These are phyloP conservation scores for Globisporangium ultimum DNA, from an alignment of 352 stramenopile species.

Conservation along the genomic window DNA sequence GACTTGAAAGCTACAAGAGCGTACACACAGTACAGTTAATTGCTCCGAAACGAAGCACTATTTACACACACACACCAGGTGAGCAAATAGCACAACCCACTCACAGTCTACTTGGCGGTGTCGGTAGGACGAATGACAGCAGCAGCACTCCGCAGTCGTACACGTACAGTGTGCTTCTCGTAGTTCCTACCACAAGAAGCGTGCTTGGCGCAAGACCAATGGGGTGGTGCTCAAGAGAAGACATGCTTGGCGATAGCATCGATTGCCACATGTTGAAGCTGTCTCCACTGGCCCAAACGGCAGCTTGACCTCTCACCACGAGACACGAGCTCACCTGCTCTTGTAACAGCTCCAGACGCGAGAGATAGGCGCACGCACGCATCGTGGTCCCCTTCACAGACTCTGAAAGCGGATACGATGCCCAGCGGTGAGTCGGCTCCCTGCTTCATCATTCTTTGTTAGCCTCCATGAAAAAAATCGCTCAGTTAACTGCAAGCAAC, in stretches of 20 bases:
- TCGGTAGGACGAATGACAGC: slow-evolving; percentile 39
- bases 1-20: slow-evolving; percentile 21
- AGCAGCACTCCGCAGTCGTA: slow-evolving; percentile 41
- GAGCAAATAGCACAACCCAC: slow-evolving; percentile 2
- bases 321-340: slow-evolving; percentile 14
- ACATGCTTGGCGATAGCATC: not conserved
- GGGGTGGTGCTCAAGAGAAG: not conserved
- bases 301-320: not conserved
- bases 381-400: not conserved
- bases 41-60: not conserved
- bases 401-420: slow-evolving; percentile 2
- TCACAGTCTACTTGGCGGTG: slow-evolving; percentile 43
- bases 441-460: not conserved
- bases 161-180: slow-evolving; percentile 41
- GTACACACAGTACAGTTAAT: slow-evolving; percentile 1
- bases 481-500: not conserved
- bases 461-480: not conserved
- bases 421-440: not conserved
- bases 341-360: not conserved
- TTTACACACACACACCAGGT: not conserved
- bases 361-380: slow-evolving; percentile 7
- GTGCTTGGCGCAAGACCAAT: slow-evolving; percentile 19
- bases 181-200: slow-evolving; percentile 43
- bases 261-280: not conserved
- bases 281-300: not conserved